Percentiles rank a stretch among this genome's conserved stretches.
Conservation (phyloP, 2,329 filamentous ascomycete genomes). For the Fusarium albidum region DNA sequence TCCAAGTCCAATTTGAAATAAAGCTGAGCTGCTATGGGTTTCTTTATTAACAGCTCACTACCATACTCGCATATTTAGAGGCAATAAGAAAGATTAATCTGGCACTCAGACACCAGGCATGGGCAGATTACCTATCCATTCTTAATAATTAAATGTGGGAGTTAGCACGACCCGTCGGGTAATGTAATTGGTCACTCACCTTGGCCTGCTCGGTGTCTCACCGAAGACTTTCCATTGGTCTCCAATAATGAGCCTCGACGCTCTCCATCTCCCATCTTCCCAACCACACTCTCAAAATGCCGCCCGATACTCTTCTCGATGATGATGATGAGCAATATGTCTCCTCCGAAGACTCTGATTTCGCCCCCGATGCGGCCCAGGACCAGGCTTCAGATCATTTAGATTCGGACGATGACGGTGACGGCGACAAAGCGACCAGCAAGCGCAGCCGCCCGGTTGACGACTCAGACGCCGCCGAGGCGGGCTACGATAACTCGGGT, state of each 20-base stretch:
- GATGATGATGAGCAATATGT: constrained; percentile 68
- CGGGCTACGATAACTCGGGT: constrained; percentile 72
- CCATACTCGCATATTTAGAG: too few relatives aligned
- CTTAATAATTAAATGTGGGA: not conserved
- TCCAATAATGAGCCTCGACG: constrained; percentile 7
- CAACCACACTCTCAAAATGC: constrained; percentile 47
- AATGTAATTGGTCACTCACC: constrained; percentile 30
- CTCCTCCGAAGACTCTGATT: constrained; percentile 78
- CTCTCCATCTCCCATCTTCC: not conserved
- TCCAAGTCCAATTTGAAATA: too few relatives aligned
- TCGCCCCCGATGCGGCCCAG: constrained; percentile 66
- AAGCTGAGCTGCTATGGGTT: too few relatives aligned
- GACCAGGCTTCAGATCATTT: constrained; percentile 58
- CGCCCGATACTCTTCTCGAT: constrained; percentile 51
- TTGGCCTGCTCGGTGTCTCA: constrained; percentile 9
- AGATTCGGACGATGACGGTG: constrained; percentile 55
- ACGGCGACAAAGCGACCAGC: constrained; percentile 38
- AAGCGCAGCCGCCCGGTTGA: constrained; percentile 34
- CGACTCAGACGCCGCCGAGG: constrained; percentile 48
- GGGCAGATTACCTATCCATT: too few relatives aligned
- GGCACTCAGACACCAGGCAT: too few relatives aligned
- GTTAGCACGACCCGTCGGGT: not conserved
- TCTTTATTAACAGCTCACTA: too few relatives aligned
- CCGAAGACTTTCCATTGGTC: constrained; percentile 5
- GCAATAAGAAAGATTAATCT: too few relatives aligned